Conservation (phyloP, 495 filamentous ascomycete genomes). For the Penicillium antarcticum region DNA sequence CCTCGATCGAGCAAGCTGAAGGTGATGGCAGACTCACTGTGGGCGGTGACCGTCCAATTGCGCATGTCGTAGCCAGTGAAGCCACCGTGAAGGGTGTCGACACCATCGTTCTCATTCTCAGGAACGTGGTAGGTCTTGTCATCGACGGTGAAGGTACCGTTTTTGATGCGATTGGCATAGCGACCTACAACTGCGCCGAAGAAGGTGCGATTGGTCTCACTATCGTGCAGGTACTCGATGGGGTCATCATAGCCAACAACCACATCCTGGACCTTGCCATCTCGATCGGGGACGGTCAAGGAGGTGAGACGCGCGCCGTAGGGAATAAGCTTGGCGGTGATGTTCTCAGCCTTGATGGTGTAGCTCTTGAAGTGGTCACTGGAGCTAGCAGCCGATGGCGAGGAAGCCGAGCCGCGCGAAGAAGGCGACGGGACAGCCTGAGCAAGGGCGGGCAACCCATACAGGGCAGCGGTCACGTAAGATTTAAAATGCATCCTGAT, state of each 20-base stretch:
- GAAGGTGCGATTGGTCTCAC: conserved; percentile 65
- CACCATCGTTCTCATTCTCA: conserved; percentile 68
- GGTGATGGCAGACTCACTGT: conserved; percentile 66
- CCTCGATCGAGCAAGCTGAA: conserved; percentile 76
- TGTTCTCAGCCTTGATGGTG: conserved; percentile 67
- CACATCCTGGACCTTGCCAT: conserved; percentile 63
- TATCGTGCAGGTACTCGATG: conserved; percentile 62
- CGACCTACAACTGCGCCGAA: conserved; percentile 75
- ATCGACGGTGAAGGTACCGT: conserved; percentile 73
- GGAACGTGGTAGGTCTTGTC: conserved; percentile 59
- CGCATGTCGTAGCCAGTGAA: conserved; percentile 75
- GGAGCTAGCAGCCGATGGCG: conserved; percentile 4
- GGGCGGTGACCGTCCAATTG: conserved; percentile 72
- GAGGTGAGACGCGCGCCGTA: conserved; percentile 78
- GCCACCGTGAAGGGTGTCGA: conserved; percentile 80
- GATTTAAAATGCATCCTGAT: conserved; percentile 42
- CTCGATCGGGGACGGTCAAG: conserved; percentile 67
- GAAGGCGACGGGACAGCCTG: conserved; percentile 15
- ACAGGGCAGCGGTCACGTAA: conserved; percentile 33
- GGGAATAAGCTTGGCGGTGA: conserved; percentile 70
- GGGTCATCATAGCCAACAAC: conserved; percentile 79
- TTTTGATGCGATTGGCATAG: conserved; percentile 86
- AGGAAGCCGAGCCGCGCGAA: conserved; percentile 4
- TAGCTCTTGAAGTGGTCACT: conserved; percentile 56
- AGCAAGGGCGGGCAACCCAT: conserved; percentile 32